phyloP scores from a whole-genome alignment of 208 protist species.

The Lotmaria passim region DNA sequence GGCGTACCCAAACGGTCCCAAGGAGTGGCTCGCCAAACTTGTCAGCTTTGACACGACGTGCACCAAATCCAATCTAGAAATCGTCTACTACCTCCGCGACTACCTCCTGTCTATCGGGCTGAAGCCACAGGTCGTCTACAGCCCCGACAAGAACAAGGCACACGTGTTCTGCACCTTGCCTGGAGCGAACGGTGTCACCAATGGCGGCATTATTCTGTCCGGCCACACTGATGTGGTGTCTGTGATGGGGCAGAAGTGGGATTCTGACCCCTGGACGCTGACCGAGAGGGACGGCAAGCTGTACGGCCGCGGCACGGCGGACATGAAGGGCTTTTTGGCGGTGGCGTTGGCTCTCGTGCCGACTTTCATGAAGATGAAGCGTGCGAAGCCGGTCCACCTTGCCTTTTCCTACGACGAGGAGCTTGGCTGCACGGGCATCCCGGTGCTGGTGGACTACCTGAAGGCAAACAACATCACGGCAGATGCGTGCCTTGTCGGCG shows the following conservation, averaged over 20 bases:
- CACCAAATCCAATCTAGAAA: conserved; percentile 52
- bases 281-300: conserved; percentile 54
- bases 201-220: conserved; percentile 64
- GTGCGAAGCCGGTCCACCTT: conserved; percentile 53
- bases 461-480: conserved; percentile 37
- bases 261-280: conserved; percentile 61
- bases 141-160: conserved; percentile 43
- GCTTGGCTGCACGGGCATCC: conserved; percentile 45
- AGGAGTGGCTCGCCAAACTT: conserved; percentile 46
- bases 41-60: conserved; percentile 67
- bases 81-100: conserved; percentile 48
- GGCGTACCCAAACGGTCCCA: conserved; percentile 23
- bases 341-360: conserved; percentile 47
- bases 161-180: conserved; percentile 61
- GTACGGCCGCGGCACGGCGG: conserved; percentile 57
- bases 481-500: conserved; percentile 51
- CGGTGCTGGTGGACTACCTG: conserved; percentile 44
- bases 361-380: conserved; percentile 44
- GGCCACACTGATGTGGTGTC: conserved; percentile 71
- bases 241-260: conserved; percentile 36
- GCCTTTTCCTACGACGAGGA: conserved; percentile 61
- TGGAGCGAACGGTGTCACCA: conserved; percentile 36
- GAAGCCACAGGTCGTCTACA: conserved; percentile 38
- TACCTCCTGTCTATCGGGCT: conserved; percentile 38
- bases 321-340: conserved; percentile 74